Base-by-base conservation (phyloP, 1,284 basidiomycete species). In the Puccinia triticina region DNA sequence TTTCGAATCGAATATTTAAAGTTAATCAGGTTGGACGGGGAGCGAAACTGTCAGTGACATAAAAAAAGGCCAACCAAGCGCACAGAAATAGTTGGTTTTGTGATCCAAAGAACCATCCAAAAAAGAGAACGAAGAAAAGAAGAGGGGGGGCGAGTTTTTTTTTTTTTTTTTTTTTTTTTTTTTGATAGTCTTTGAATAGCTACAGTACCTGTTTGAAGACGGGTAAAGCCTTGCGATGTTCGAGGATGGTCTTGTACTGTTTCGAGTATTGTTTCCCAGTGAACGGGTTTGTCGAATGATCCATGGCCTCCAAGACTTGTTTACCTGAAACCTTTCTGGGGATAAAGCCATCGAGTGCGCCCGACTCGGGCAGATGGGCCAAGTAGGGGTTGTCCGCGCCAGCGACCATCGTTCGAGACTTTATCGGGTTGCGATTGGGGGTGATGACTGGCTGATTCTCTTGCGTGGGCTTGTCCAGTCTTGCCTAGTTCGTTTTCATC, bases 241-340 rank as follows among this genome's bases (percentile, higher is more conserved):
- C 91, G 14, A 98, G 88, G 82, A 99, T 97, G 87, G 93, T 94
- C 87, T 90, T 92, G 89, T 98, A 99, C 83, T 92, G 90, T 2
- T 90, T 87, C 0, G 93, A 91, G 87, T 92, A 94, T 0, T 93
- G 92, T 76, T 87, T 87, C 84, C 92, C 92, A 23, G 93, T 96
- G 88, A 98, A 99, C 0, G 96, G 94, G 86, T 98, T 98, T 77
- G 92, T 85, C 71, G 7, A 37, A 86, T 91, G 84, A 85, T 93
- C 92, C 90, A 96, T 89, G 59, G 92, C 93, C 80, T 88, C 88
- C 83, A 91, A 90, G 32, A 92, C 93, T 88, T 95, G 91, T 7
- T 89, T 88, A 7, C 90, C 92, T 0, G 89, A 91, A n/a, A 95
- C 93, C 84, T 90, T 91, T 83, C 94, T 89, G 0, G 93, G 92